A percentile compares a stretch with the other conserved stretches of the same genome.
phyloP scores from a whole-genome alignment of 2,329 filamentous ascomycete genomes.

The Polytolypa hystricis region DNA sequence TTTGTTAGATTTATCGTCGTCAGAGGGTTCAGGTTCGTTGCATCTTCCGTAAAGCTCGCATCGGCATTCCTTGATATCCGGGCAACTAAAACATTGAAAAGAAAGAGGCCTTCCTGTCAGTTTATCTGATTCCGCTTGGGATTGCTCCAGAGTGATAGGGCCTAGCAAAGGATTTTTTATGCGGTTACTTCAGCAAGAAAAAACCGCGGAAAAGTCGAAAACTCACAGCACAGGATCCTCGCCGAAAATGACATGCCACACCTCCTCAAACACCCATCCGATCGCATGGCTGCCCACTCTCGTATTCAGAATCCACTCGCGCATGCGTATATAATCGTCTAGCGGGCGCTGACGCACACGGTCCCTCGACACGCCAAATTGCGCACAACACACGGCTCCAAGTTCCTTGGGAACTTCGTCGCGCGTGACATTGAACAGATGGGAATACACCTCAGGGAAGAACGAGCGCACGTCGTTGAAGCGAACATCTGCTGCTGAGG shows the following conservation, averaged over 20 bases:
- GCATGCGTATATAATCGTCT: constrained; percentile 41
- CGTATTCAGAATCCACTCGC: constrained; percentile 46
- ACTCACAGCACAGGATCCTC: constrained; percentile 19
- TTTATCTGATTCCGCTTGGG: too few relatives aligned
- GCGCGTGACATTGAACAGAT: not conserved
- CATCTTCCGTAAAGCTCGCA: constrained; percentile 16
- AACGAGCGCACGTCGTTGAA: not conserved
- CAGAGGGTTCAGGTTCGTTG: too few relatives aligned
- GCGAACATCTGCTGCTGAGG: constrained; percentile 8
- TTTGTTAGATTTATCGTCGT: too few relatives aligned
- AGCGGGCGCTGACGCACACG: constrained; percentile 35
- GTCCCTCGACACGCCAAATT: constrained; percentile 48
- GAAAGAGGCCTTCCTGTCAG: too few relatives aligned
- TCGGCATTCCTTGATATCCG: constrained; percentile 12
- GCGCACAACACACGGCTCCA: constrained; percentile 46
- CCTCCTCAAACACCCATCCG: constrained; percentile 48
- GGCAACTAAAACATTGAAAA: constrained; percentile 5
- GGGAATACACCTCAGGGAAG: not conserved
- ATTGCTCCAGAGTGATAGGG: too few relatives aligned
- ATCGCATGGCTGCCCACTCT: constrained; percentile 40
- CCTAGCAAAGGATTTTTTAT: not conserved
- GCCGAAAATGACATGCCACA: constrained; percentile 47
- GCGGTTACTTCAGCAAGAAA: too few relatives aligned
- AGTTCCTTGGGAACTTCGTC: constrained; percentile 33
- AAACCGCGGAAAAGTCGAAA: too few relatives aligned